Conservation (phyloP, 306 rosid species). For the Amphicarpaea edgeworthii region DNA sequence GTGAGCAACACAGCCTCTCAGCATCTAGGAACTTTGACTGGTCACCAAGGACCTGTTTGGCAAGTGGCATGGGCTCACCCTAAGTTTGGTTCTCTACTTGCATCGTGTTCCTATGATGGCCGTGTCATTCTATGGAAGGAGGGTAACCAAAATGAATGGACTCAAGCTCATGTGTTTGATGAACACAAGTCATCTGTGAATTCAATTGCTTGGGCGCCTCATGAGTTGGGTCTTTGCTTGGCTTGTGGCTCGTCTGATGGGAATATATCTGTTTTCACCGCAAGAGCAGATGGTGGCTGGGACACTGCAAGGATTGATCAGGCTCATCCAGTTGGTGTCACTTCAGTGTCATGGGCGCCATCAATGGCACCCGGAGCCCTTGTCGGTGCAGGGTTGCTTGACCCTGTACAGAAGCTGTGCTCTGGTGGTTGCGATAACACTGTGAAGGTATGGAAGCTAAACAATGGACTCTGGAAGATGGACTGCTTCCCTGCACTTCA, state of each 20-base stretch:
- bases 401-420: constrained; percentile 85
- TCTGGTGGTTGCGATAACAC: constrained; percentile 93
- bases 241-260: constrained; percentile 95
- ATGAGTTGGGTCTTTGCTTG: constrained; percentile 83
- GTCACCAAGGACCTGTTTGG: constrained; percentile 93
- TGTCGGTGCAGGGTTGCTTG: constrained; percentile 79
- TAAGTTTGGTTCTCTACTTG: constrained; percentile 76
- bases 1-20: constrained; percentile 79
- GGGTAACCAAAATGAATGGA: constrained; percentile 84
- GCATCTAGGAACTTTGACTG: constrained; percentile 73
- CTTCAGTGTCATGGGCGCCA: constrained; percentile 96
- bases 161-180: constrained; percentile 71
- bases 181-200: constrained; percentile 84
- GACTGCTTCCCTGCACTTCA: constrained; percentile 91
- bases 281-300: constrained; percentile 84
- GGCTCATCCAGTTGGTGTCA: constrained; percentile 89
- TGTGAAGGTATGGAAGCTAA: constrained; percentile 83
- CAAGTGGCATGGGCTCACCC: constrained; percentile 91
- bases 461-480: constrained; percentile 85
- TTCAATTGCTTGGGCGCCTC: constrained; percentile 94
- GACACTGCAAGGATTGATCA: constrained; percentile 74
- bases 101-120: constrained; percentile 83
- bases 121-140: constrained; percentile 84
- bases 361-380: constrained; percentile 80
- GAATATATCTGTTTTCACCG: constrained; percentile 76